These are phyloP conservation scores for Colletotrichum sp. DNA, from an alignment of 2,329 filamentous ascomycete species.

Conservation along the genomic window DNA sequence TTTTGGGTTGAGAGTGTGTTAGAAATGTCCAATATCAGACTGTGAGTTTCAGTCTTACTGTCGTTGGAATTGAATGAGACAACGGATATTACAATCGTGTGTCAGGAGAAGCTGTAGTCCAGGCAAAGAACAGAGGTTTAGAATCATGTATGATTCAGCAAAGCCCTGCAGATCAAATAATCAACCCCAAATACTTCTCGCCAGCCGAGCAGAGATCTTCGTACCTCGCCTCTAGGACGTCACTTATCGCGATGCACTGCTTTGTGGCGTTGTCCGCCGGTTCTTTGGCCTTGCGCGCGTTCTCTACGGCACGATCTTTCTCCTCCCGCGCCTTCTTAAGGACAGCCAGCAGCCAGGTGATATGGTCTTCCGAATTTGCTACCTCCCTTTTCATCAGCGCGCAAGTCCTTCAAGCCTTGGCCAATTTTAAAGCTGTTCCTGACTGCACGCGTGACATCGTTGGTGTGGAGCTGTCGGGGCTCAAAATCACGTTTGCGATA, in stretches of 20 bases:
- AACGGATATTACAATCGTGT: background rate
- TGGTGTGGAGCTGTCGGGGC: too few relatives aligned
- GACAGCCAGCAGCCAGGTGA: too few relatives aligned
- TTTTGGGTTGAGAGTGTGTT: background rate
- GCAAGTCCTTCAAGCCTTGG: too few relatives aligned
- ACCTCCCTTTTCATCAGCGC: too few relatives aligned
- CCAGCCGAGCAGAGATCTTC: too few relatives aligned
- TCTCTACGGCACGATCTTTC: too few relatives aligned
- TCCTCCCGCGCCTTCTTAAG: rapidly evolving
- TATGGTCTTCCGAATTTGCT: too few relatives aligned
- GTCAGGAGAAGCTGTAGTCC: background rate
- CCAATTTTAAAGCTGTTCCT: too few relatives aligned
- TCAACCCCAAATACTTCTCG: rapidly evolving
- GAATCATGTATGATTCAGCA: background rate
- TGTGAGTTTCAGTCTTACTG: background rate
- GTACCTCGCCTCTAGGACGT: rapidly evolving
- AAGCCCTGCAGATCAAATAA: rapidly evolving
- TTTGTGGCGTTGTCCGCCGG: rapidly evolving
- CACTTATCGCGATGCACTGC: too few relatives aligned
- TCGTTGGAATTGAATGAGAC: rapidly evolving
- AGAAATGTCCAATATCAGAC: background rate
- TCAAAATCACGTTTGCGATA: too few relatives aligned
- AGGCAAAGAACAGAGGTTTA: rapidly evolving
- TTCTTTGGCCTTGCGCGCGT: too few relatives aligned
- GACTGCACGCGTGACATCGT: too few relatives aligned